A percentile compares a stretch with the other conserved stretches of the same genome.
These are phyloP conservation scores for Chytriomyces sp. DNA, from an alignment of 192 early-diverging fungal species.

Conservation along the genomic window DNA sequence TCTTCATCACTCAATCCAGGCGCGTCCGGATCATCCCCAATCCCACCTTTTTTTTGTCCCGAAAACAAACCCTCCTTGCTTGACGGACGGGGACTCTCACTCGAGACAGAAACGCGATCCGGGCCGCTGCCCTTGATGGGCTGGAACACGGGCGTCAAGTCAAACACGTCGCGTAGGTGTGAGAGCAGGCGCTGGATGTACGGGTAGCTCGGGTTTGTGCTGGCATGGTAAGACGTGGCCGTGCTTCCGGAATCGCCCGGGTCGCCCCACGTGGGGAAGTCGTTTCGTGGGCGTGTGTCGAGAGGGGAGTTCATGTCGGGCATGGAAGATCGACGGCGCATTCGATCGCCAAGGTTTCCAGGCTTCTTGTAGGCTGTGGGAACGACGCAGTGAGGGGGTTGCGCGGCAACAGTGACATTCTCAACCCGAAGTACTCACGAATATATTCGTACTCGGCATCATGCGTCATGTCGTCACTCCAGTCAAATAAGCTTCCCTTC, in stretches of 20 bases:
- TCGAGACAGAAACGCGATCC: background rate
- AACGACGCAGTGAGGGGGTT: background rate
- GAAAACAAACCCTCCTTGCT: background rate
- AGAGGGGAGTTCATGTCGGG: conserved; percentile 19
- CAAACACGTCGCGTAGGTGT: conserved; percentile 61
- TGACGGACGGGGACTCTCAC: background rate
- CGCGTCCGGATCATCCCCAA: conserved; percentile 43
- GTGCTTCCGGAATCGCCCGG: background rate
- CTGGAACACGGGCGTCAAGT: conserved; percentile 51
- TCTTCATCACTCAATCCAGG: conserved; percentile 37
- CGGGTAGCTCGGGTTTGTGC: conserved; percentile 27
- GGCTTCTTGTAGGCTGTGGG: background rate
- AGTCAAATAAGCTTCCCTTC: conserved; percentile 22
- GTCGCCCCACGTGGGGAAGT: background rate
- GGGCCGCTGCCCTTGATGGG: conserved; percentile 29
- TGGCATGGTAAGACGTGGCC: conserved; percentile 24
- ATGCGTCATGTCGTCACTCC: conserved; percentile 26
- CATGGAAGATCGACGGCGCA: conserved; percentile 21
- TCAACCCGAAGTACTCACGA: background rate
- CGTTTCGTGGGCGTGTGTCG: background rate
- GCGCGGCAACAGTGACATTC: background rate
- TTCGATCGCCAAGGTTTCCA: background rate
- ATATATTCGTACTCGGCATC: conserved; percentile 26
- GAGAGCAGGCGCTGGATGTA: conserved; percentile 49
- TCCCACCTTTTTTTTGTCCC: background rate